These are phyloP conservation scores for Apiospora hydei DNA, from an alignment of 2,329 filamentous ascomycete species.

Conservation along the genomic window DNA sequence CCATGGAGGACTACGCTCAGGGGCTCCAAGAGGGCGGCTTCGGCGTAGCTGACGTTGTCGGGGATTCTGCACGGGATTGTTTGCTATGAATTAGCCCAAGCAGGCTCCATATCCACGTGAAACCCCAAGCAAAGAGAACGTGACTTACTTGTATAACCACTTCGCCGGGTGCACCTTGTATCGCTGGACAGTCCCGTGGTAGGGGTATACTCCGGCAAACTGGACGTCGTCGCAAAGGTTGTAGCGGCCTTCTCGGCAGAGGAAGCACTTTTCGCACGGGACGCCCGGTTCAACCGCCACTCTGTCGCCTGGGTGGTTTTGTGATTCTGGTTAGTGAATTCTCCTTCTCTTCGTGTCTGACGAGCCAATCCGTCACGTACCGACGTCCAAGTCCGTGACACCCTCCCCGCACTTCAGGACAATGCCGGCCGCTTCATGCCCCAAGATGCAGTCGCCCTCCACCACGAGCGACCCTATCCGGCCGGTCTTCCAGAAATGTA, in stretches of 20 bases:
- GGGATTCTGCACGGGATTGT: conserved; percentile 50
- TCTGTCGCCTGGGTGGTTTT: conserved; percentile 54
- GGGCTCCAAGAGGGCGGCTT: conserved; percentile 70
- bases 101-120: conserved; percentile 23
- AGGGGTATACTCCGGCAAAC: conserved; percentile 68
- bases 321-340: background rate
- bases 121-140: background rate
- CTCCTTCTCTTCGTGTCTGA: too few species aligned
- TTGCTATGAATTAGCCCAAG: too few species aligned
- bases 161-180: conserved; percentile 68
- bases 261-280: conserved; percentile 66
- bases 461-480: conserved; percentile 69
- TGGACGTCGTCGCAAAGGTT: conserved; percentile 69
- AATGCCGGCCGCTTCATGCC: conserved; percentile 69
- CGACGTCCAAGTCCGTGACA: conserved; percentile 58
- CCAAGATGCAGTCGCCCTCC: conserved; percentile 69
- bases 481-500: conserved; percentile 73
- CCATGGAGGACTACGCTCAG: conserved; percentile 69
- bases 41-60: conserved; percentile 60
- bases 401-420: conserved; percentile 64
- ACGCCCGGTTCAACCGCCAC: conserved; percentile 73
- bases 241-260: conserved; percentile 66
- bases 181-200: conserved; percentile 66
- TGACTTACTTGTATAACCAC: conserved; percentile 59
- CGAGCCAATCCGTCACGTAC: conserved; percentile 34